Evolutionary conservation across 2,329 filamentous ascomycete genomes (phyloP).

Genomic region (Cryphonectria radicalis): DNA sequence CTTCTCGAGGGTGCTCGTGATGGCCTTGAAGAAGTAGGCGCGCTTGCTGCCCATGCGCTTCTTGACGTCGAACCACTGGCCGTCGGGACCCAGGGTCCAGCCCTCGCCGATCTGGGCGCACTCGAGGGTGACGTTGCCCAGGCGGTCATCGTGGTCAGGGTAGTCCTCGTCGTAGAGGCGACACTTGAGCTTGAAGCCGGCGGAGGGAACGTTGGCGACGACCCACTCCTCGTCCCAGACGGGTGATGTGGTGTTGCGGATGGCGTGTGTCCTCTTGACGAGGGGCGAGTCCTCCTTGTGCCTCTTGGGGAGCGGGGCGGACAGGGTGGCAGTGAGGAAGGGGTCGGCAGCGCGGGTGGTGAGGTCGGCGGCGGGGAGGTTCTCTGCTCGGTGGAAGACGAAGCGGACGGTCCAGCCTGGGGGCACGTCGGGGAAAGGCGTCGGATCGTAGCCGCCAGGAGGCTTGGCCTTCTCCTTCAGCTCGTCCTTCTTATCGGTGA

Average conservation of each 20-base stretch:
- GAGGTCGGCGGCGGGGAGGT: slow-evolving; percentile 83
- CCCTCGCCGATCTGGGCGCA: slow-evolving; percentile 62
- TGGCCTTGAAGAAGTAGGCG: slow-evolving; percentile 75
- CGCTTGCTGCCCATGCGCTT: slow-evolving; percentile 87
- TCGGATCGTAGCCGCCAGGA: slow-evolving; percentile 78
- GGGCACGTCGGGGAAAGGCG: slow-evolving; percentile 73
- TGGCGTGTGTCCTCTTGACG: slow-evolving; percentile 74
- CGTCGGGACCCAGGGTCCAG: slow-evolving; percentile 71
- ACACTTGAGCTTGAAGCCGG: slow-evolving; percentile 83
- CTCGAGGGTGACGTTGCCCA: slow-evolving; percentile 81
- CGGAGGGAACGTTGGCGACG: slow-evolving; percentile 81
- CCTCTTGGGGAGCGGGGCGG: slow-evolving; percentile 68
- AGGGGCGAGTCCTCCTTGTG: slow-evolving; percentile 87
- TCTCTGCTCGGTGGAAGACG: slow-evolving; percentile 78
- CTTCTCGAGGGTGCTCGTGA: slow-evolving; percentile 65
- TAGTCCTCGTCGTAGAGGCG: slow-evolving; percentile 90
- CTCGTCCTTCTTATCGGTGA: slow-evolving; percentile 44
- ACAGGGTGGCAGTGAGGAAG: slow-evolving; percentile 77
- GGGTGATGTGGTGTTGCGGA: slow-evolving; percentile 73
- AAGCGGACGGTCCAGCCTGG: slow-evolving; percentile 85
- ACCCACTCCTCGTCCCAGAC: slow-evolving; percentile 86
- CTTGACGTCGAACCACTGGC: slow-evolving; percentile 70
- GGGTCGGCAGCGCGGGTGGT: slow-evolving; percentile 80
- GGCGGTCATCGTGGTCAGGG: slow-evolving; percentile 80
- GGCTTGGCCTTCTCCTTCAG: slow-evolving; percentile 54